phyloP scores from a whole-genome alignment of 352 stramenopile species.

The Phytophthora pisi region DNA sequence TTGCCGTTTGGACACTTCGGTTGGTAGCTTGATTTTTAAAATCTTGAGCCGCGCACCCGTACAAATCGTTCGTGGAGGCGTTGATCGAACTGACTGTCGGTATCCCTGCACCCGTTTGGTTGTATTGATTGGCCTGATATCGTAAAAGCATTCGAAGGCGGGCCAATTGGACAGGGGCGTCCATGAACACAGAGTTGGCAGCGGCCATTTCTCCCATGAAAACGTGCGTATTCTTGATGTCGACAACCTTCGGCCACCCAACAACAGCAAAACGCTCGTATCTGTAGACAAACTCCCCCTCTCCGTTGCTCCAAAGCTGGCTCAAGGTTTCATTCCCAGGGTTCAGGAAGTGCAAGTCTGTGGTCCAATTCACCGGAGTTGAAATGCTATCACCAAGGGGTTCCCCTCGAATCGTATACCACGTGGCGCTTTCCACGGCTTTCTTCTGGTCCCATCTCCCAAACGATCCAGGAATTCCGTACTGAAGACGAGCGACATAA shows the following conservation, averaged over 20 bases:
- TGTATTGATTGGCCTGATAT: background rate
- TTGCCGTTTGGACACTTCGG: background rate
- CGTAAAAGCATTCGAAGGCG: constrained; percentile 4
- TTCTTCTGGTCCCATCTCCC: constrained; percentile 11
- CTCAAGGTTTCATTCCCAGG: constrained; percentile 10
- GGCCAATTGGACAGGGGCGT: constrained; percentile 3
- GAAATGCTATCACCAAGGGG: constrained; percentile 1
- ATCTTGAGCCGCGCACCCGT: background rate
- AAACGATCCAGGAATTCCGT: background rate
- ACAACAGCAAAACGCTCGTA: constrained; percentile 19
- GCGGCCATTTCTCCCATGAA: constrained; percentile 5
- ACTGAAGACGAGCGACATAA: constrained; percentile 18
- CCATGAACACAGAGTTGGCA: constrained; percentile 1
- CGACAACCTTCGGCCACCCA: constrained; percentile 10
- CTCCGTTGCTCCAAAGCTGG: constrained; percentile 15
- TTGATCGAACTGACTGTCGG: background rate
- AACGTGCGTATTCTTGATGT: constrained; percentile 10
- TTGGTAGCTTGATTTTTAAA: background rate
- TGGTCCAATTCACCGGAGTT: constrained; percentile 1
- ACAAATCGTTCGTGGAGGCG: background rate
- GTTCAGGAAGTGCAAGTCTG: constrained; percentile 12
- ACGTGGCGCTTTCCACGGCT: constrained; percentile 4
- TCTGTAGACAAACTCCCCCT: constrained; percentile 8
- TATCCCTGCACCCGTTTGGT: background rate
- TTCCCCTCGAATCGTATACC: constrained; percentile 15